Evolutionary conservation across 192 early-diverging fungal species (phyloP).

Genomic region (Phlyctochytrium arcticum): DNA sequence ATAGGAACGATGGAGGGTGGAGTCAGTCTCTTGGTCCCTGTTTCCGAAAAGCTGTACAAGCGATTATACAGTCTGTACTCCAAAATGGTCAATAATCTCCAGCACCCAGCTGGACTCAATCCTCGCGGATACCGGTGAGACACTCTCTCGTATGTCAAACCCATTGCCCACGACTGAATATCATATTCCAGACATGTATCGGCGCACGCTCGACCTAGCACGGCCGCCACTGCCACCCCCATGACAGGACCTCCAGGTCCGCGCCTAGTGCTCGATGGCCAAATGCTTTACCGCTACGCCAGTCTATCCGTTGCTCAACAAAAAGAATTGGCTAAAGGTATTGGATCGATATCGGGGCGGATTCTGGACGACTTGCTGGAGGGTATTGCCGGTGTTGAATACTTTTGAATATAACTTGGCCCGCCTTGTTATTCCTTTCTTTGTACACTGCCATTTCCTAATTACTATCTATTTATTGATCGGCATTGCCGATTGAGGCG

Average conservation of each 20-base stretch:
- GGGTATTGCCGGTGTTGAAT: slow-evolving; percentile 58
- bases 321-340: slow-evolving; percentile 81
- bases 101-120: slow-evolving; percentile 85
- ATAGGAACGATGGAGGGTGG: slow-evolving; percentile 67
- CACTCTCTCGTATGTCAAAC: not conserved
- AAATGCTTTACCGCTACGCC: slow-evolving; percentile 70
- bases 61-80: slow-evolving; percentile 77
- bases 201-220: slow-evolving; percentile 22
- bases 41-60: slow-evolving; percentile 91
- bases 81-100: slow-evolving; percentile 77
- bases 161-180: not conserved
- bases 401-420: too few species aligned
- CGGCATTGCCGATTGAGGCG: too few species aligned
- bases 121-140: slow-evolving; percentile 81
- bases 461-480: too few species aligned
- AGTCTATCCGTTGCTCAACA: slow-evolving; percentile 65
- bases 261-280: slow-evolving; percentile 79
- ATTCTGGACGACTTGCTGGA: slow-evolving; percentile 80
- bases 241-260: slow-evolving; percentile 67
- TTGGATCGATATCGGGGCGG: slow-evolving; percentile 77
- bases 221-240: slow-evolving; percentile 43
- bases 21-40: slow-evolving; percentile 62
- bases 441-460: too few species aligned
- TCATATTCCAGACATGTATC: slow-evolving; percentile 25
- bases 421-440: too few species aligned